Evolutionary conservation across 495 filamentous ascomycete genomes (phyloP), one percentile per base, ranked within the genome.

Genomic region (Parathielavia hyrcaniae): DNA sequence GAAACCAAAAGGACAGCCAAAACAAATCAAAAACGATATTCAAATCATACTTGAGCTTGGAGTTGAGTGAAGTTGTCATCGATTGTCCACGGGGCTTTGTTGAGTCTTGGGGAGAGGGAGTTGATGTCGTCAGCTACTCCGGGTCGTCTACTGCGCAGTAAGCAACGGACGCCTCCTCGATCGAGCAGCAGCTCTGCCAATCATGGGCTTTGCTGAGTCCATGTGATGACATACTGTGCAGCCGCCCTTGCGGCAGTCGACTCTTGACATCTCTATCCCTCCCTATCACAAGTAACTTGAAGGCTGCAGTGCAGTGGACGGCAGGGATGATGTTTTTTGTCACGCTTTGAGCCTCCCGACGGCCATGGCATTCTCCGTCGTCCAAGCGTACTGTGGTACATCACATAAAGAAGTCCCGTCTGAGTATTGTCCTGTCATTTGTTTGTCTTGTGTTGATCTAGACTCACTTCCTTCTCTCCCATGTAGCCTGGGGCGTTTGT

Each of bases 11-110:
- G 46, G 41, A 26, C 41, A 46, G 53, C n/a, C 30, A 55, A 55
- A 55, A 55, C 53, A 55, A 55, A 16, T 34, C 17, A 47, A 55
- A n/a, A 55, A 43, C 11, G 34, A 45, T 36, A 41, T 32, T 16
- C 34, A 43, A 36, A 35, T 17, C 16, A 26, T 26, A 12, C 26
- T 8, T 23, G 17, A 12, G 0, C 14, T 22, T 17, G 19, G 4
- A 13, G 6, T 8, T 32, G 38, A 10, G 19, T 52, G 49, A 52
- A 30, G 26, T 30, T 30, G 26, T 30, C 26, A 6, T 30, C 2
- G 26, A 1, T 7, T 30, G 45, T 14, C n/a, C n/a, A n/a, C n/a
- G n/a, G n/a, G n/a, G n/a, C n/a, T n/a, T 6, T 19, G 6, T 39
- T 11, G 36, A 6, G 40, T n/a, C 5, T n/a, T 43, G 40, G 13